Percentiles rank a stretch among this genome's conserved stretches.
Conservation (phyloP, 257 asterid genomes). For the Petunia secreta region DNA sequence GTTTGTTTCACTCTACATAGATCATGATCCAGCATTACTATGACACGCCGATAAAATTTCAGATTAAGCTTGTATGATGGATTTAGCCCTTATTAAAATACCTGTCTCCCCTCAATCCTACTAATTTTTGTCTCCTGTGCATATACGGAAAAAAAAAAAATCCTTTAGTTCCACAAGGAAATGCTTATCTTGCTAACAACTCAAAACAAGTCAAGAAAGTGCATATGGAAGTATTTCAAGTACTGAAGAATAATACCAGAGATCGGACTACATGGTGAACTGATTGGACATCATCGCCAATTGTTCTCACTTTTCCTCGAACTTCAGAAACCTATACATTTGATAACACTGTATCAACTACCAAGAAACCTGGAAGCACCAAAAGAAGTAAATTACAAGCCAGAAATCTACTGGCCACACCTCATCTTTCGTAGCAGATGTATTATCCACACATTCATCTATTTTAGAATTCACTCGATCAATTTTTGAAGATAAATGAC, state of each 20-base stretch:
- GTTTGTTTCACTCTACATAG: slow-evolving; percentile 51
- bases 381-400: not conserved
- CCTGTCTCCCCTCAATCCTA: slow-evolving; percentile 87
- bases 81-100: slow-evolving; percentile 13
- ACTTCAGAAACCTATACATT: slow-evolving; percentile 56
- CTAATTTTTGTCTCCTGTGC: slow-evolving; percentile 73
- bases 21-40: slow-evolving; percentile 17
- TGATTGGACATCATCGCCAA: slow-evolving; percentile 56
- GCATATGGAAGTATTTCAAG: not conserved
- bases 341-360: not conserved
- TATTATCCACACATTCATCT: slow-evolving; percentile 62
- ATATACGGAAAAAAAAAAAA: not conserved
- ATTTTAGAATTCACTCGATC: slow-evolving; percentile 67
- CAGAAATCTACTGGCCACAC: slow-evolving; percentile 42
- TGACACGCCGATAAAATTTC: not conserved
- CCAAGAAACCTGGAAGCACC: not conserved
- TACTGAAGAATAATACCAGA: slow-evolving; percentile 54
- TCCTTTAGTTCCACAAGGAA: too few relatives aligned
- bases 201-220: slow-evolving; percentile 9
- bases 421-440: slow-evolving; percentile 64
- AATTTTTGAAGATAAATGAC: slow-evolving; percentile 65
- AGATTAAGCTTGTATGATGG: too few relatives aligned
- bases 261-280: slow-evolving; percentile 68
- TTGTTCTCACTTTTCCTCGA: slow-evolving; percentile 57
- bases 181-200: too few relatives aligned